A percentile compares a stretch with the other conserved stretches of the same genome.
Evolutionary conservation across 495 filamentous ascomycete genomes (phyloP).

Genomic region (Hypoxylon lienhwacheense): DNA sequence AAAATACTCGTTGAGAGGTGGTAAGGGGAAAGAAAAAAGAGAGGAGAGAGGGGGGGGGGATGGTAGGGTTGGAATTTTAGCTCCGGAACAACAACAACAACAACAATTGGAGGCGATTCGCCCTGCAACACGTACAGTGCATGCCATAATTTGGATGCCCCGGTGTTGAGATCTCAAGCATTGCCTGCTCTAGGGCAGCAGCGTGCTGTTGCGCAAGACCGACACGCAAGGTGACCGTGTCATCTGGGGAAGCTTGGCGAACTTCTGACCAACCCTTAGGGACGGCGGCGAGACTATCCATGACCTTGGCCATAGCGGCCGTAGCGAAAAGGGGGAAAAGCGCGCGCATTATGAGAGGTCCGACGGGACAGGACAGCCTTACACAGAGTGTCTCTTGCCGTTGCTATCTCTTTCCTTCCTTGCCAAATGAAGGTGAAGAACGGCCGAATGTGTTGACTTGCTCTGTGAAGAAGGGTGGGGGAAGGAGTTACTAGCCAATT

Average conservation of each 20-base stretch:
- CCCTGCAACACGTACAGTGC: too few relatives aligned
- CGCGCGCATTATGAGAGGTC: constrained; percentile 32
- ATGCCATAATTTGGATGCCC: constrained; percentile 53
- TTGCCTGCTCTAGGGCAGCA: constrained; percentile 51
- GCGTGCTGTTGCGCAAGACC: constrained; percentile 53
- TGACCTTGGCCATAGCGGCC: constrained; percentile 52
- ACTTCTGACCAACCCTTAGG: constrained; percentile 52
- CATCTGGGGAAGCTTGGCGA: constrained; percentile 36
- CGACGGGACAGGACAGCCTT: constrained; percentile 5
- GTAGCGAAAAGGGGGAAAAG: constrained; percentile 40
- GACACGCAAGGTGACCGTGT: constrained; percentile 45
- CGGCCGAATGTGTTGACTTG: background rate
- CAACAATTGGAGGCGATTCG: too few relatives aligned
- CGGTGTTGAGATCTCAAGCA: constrained; percentile 55
- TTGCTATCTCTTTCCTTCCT: constrained; percentile 6
- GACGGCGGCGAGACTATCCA: constrained; percentile 48
- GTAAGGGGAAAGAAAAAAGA: too few relatives aligned
- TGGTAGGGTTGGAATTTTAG: too few relatives aligned
- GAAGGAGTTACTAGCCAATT: constrained; percentile 21
- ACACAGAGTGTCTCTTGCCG: background rate
- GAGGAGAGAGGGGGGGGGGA: too few relatives aligned
- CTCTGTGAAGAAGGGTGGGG: constrained; percentile 22
- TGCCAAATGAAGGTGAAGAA: constrained; percentile 21
- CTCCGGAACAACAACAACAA: too few relatives aligned
- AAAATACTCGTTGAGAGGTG: too few relatives aligned